Evolutionary conservation across 139 green algal species (phyloP), one percentile per base, ranked within the genome.

Genomic region (Chlamydomonas sphaeroides): DNA sequence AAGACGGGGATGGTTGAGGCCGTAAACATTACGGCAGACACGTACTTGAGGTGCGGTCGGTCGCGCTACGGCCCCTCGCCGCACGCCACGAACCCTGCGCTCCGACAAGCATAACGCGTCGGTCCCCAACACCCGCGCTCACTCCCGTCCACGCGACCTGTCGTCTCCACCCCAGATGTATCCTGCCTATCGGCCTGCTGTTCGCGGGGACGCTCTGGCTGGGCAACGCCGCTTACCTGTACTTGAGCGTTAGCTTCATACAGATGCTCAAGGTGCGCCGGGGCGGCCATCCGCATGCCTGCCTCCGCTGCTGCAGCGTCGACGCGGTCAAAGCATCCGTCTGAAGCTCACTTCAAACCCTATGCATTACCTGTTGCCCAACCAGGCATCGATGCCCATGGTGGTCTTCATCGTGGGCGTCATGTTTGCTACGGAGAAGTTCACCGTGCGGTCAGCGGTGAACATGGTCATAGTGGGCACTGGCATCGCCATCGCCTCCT

Each of bases 241-340:
- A 98, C 82, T 89, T 99, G 14, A 94, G 85, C 33, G 95, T 98
- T 3, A 95, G 95, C 17, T 98, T 98, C 91, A 98, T 98, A 41
- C 96, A 99, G 81, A 99, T 99, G 96, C 79, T 97, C 67, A 99
- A 98, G 92, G 87, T 84, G 35, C 65, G 53, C 25, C 59, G 32
- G 35, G 3, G n/a, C 41, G 15, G 33, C 51, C 39, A 28, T 41
- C 41, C n/a, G 15, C 28, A n/a, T n/a, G n/a, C n/a, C n/a, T n/a
- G n/a, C n/a, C n/a, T n/a, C n/a, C n/a, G n/a, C n/a, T n/a, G n/a
- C n/a, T n/a, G n/a, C n/a, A n/a, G n/a, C n/a, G n/a, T n/a, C n/a
- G n/a, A n/a, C n/a, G n/a, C n/a, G n/a, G n/a, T n/a, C n/a, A n/a
- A n/a, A n/a, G n/a, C n/a, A n/a, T n/a, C n/a, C n/a, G n/a, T n/a